Evolutionary conservation across 2,329 filamentous ascomycete species (phyloP).

Genomic region (Leptographium lundbergii): DNA sequence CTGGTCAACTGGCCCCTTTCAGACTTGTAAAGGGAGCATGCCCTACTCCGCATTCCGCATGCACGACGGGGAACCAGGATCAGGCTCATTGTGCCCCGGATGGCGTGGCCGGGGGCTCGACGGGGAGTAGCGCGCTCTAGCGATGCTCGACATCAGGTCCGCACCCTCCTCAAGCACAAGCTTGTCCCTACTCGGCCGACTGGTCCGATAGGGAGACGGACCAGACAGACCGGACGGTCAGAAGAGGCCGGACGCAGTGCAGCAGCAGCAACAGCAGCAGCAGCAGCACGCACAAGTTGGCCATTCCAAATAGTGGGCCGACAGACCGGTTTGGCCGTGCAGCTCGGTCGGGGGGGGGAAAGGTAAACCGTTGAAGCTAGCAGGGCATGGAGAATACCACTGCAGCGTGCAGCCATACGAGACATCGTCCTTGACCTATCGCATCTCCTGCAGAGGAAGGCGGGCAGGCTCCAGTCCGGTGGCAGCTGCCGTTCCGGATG

Average conservation of each 20-base stretch:
- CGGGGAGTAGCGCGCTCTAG: not conserved
- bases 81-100: not conserved
- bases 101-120: not conserved
- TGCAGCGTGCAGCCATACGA: not conserved
- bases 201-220: no score
- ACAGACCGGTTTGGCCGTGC: not conserved
- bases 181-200: not conserved
- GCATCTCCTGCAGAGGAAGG: not conserved
- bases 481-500: not conserved
- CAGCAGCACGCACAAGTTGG: no score
- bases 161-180: not conserved
- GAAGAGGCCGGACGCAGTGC: no score
- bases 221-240: no score
- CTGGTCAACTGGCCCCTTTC: no score
- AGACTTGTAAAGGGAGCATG: not conserved
- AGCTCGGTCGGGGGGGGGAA: no score
- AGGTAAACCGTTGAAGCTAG: not conserved
- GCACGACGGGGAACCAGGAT: not conserved
- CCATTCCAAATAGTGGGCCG: not conserved
- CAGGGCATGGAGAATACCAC: not conserved
- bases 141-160: not conserved
- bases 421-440: not conserved
- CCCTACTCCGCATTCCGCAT: not conserved
- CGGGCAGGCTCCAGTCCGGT: not conserved
- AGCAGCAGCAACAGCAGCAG: no score